phyloP scores from a whole-genome alignment of 2,329 filamentous ascomycete species.

The Neophaeococcomyces mojaviensis region DNA sequence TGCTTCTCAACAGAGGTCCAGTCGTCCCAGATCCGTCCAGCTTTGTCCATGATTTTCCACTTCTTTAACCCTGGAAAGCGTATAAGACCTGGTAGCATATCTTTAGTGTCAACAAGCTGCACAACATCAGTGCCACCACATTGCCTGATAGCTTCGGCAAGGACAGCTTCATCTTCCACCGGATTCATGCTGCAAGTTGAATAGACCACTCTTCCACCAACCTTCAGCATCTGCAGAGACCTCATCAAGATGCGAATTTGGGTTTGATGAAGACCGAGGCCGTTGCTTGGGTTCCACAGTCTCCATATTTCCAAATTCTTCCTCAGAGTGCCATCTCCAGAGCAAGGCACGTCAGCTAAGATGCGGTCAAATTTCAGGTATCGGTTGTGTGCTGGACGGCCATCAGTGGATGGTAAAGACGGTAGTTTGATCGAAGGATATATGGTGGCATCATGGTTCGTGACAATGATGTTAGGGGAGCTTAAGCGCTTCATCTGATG shows the following conservation, averaged over 20 bases:
- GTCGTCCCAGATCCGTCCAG: constrained; percentile 66
- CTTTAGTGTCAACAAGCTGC: constrained; percentile 73
- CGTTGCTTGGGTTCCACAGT: constrained; percentile 85
- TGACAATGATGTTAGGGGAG: constrained; percentile 92
- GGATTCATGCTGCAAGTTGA: constrained; percentile 99
- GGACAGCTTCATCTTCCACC: constrained; percentile 89
- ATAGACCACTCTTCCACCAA: constrained; percentile 89
- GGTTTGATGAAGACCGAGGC: constrained; percentile 75
- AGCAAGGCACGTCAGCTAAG: constrained; percentile 92
- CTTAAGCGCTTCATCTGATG: constrained; percentile 97
- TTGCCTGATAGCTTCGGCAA: constrained; percentile 78
- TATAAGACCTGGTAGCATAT: constrained; percentile 68
- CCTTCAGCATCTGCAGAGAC: constrained; percentile 91
- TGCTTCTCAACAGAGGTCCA: constrained; percentile 74
- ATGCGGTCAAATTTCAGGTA: constrained; percentile 98
- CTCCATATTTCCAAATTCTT: constrained; percentile 95
- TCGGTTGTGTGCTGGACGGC: constrained; percentile 47
- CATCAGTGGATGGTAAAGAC: constrained; percentile 45
- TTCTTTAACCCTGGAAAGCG: constrained; percentile 66
- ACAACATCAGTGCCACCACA: constrained; percentile 80
- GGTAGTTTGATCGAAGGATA: constrained; percentile 89
- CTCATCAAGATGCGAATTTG: constrained; percentile 86
- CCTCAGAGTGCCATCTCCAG: constrained; percentile 83
- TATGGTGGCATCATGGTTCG: constrained; percentile 93
- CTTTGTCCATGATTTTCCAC: constrained; percentile 91